These are phyloP conservation scores for Platanthera guangdongensis DNA, from an alignment of 106 monocot genomes.

Conservation along the genomic window DNA sequence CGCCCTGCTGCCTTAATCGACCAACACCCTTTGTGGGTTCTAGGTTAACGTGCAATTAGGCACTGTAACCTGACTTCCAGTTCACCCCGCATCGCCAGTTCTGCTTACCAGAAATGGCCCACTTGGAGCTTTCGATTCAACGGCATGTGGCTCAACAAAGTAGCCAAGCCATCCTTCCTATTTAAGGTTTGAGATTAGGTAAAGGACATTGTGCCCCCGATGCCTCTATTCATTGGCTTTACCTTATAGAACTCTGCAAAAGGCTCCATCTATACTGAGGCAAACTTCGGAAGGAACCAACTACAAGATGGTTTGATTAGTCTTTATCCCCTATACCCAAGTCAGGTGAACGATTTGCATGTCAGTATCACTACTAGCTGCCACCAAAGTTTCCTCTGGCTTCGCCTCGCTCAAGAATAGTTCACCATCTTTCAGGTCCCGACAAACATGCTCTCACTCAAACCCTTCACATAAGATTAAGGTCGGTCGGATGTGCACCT, in stretches of 20 bases:
- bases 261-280: neutral
- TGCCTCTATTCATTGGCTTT: too few relatives aligned
- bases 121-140: too few relatives aligned
- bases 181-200: neutral
- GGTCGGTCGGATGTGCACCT: constrained; percentile 22
- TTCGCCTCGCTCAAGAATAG: neutral
- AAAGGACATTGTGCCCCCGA: neutral
- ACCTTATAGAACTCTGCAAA: neutral
- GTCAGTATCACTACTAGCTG: neutral
- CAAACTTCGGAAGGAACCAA: neutral
- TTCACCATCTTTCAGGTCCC: constrained; percentile 20
- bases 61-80: too few relatives aligned
- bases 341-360: constrained; percentile 2
- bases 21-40: too few relatives aligned
- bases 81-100: too few relatives aligned
- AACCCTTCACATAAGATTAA: constrained; percentile 33
- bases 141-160: too few relatives aligned
- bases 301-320: constrained; percentile 5
- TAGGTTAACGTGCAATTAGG: too few relatives aligned
- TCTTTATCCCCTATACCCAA: constrained; percentile 5
- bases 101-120: too few relatives aligned
- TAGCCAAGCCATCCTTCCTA: too few relatives aligned
- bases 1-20: too few relatives aligned
- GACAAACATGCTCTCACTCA: constrained; percentile 20
- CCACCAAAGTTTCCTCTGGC: constrained; percentile 2